Evolutionary conservation across 2,329 filamentous ascomycete species (phyloP), one percentile per base, ranked within the genome.

Genomic region (Ophioceras dolichostomum): DNA sequence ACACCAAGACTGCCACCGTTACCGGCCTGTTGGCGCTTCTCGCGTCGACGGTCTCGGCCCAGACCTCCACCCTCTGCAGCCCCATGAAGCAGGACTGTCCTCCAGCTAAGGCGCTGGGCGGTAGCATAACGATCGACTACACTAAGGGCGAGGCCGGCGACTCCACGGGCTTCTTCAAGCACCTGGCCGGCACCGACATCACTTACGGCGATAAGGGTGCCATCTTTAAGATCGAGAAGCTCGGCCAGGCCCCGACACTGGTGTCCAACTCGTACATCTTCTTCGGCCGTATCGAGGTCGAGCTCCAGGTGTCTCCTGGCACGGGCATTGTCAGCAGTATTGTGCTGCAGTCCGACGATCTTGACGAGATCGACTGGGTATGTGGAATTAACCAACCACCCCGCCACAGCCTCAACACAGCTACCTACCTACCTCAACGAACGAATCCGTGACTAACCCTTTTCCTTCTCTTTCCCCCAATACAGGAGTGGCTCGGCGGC

Each of bases 301-400:
- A 73, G 21, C 65, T 94, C 53, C 81, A 87, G 59, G 80, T 83
- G 28, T 80, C 91, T 19, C 72, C 81, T 3, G 91, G 89, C 31
- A 67, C 67, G 6, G 91, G 91, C 47, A 83, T 98, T 45, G 83
- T 98, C 44, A 95, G 87, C 62, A 88, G 83, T 45, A 71, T 84
- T 29, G 86, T 96, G 30, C 66, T 98, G 45, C 83, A 94, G 65
- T 95, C 87, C 2, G 86, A 94, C 51, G 76, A 81, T 52, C 71
- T 94, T 21, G 89, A 96, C 56, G 87, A 94, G 68, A 91, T 96
- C 44, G 89, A 96, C 59, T 94, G 86, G 82, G 41, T 43, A 37
- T 10, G 41, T 34, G n/a, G n/a, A n/a, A n/a, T n/a, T n/a, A n/a
- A n/a, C n/a, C n/a, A n/a, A n/a, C n/a, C n/a, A n/a, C n/a, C n/a